These are phyloP conservation scores for Puccinia polysora DNA, from an alignment of 1,284 basidiomycete genomes.

Conservation along the genomic window DNA sequence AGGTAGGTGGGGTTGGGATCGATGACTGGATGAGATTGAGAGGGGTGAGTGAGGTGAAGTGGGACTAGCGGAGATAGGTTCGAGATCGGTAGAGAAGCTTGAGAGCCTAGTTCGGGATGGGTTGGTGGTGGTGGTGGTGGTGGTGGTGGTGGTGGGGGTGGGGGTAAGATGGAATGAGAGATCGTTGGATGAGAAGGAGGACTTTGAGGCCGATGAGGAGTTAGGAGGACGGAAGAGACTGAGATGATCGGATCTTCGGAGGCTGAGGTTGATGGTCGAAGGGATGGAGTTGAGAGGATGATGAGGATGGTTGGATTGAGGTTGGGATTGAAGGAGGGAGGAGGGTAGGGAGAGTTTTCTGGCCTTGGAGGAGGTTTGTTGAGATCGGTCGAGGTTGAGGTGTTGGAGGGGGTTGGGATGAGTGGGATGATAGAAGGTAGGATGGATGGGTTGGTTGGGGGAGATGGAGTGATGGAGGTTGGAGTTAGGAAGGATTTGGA, in stretches of 20 bases:
- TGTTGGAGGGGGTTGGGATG: no score
- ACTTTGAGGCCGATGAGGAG: slow-evolving; percentile 22
- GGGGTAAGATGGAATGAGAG: slow-evolving; percentile 1
- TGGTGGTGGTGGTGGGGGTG: no score
- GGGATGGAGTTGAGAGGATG: no score
- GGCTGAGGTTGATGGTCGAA: no score
- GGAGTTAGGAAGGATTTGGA: no score
- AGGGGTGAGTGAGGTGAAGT: slow-evolving; percentile 37
- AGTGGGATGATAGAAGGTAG: neutral
- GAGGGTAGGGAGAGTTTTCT: slow-evolving; percentile 15
- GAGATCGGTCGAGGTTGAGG: no score
- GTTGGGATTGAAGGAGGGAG: neutral
- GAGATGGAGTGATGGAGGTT: neutral
- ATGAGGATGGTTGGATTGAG: neutral
- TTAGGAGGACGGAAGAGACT: slow-evolving; percentile 8
- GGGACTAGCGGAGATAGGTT: slow-evolving; percentile 42
- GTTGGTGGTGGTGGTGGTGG: no score
- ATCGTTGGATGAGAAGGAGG: slow-evolving; percentile 29
- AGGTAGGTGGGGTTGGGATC: slow-evolving; percentile 44
- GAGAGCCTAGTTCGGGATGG: slow-evolving; percentile 28
- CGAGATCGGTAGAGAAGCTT: slow-evolving; percentile 41
- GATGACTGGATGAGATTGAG: neutral
- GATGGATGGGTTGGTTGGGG: neutral
- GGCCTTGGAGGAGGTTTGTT: neutral
- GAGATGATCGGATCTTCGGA: no score